Evolutionary conservation across 2,329 filamentous ascomycete species (phyloP), one percentile per base, ranked within the genome.

Genomic region (Whalleya microplaca): DNA sequence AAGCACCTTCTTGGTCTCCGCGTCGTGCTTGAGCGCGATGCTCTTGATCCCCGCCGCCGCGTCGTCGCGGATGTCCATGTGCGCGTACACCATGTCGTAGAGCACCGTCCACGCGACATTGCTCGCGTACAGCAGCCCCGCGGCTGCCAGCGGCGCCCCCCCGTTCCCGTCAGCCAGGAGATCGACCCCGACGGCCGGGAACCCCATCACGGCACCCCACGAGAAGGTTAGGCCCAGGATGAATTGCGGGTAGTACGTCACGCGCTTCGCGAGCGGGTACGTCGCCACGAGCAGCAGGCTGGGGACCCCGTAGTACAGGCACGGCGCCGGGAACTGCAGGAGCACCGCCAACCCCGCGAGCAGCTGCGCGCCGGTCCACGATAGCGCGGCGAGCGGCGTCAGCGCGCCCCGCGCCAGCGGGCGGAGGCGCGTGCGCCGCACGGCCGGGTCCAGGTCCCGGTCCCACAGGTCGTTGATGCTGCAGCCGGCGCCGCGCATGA

Each of bases 391-490:
- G 65, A 84, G 81, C 0, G 90, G 89, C 2, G 85, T 87, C 48
- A 96, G 78, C 50, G 92, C 92, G 32, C 89, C 83, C 12, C 92
- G 84, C 1, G 92, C 91, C 58, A 96, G 89, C 2, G 92, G 92
- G 16, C 92, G 87, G 29, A 91, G 78, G 14, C 88, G 84, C 5
- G 91, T 96, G 46, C 92, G 84, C 1, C 83, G 75, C 14, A 96
- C 92, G 61, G 92, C 84, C 6, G 89, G 88, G 73, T 96, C 92
- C 16, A 96, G 86, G 65, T 95, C 90, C 52, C 91, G 85, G 73
- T 96, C 92, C 89, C 91, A 93, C 48, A 96, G 84, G 71, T 96
- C 92, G 71, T 96, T 96, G 75, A 96, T 92, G 18, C 89, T 89
- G 73, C 92, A 96, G 49, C 91, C 91, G 19, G 91, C 91, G 47